Conservation (phyloP, 805 yeast genomes). For the Lipomyces lipofer region DNA sequence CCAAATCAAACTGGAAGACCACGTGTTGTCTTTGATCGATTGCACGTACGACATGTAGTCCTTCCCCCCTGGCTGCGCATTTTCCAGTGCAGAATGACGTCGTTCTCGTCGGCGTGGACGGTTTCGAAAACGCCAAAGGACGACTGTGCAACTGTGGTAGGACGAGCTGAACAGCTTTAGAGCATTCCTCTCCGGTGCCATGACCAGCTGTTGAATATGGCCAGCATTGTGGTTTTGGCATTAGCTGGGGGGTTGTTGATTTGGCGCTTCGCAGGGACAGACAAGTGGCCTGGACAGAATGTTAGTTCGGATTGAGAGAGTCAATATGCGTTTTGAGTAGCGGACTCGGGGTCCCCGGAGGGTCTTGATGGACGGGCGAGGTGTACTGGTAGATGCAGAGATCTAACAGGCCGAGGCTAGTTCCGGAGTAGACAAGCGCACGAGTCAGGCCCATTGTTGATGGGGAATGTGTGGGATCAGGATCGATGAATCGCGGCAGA, state of each 20-base stretch:
- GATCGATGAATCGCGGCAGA: too few species aligned
- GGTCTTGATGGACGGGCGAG: background rate
- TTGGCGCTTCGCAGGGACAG: background rate
- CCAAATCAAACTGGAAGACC: background rate
- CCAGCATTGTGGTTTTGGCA: background rate
- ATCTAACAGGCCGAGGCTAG: background rate
- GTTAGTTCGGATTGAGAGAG: background rate
- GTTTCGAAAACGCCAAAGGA: background rate
- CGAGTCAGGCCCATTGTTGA: background rate
- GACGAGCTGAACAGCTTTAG: background rate
- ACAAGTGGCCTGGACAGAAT: background rate
- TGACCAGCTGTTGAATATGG: slow-evolving; percentile 2
- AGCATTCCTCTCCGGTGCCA: background rate
- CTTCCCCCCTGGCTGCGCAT: background rate
- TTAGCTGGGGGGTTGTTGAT: background rate
- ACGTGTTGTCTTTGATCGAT: background rate
- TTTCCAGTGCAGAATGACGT: slow-evolving; percentile 1
- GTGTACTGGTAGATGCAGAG: background rate
- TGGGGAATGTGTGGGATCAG: too few species aligned
- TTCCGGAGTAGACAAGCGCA: background rate
- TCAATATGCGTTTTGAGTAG: background rate
- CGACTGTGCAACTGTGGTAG: background rate
- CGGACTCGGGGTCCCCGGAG: background rate
- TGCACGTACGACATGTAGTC: background rate
- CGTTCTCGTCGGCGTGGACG: background rate